Percentiles rank a stretch among this genome's conserved stretches.
Evolutionary conservation across 148 eudicot genomes (phyloP).

Genomic region (Rhododendron ferrugineum): DNA sequence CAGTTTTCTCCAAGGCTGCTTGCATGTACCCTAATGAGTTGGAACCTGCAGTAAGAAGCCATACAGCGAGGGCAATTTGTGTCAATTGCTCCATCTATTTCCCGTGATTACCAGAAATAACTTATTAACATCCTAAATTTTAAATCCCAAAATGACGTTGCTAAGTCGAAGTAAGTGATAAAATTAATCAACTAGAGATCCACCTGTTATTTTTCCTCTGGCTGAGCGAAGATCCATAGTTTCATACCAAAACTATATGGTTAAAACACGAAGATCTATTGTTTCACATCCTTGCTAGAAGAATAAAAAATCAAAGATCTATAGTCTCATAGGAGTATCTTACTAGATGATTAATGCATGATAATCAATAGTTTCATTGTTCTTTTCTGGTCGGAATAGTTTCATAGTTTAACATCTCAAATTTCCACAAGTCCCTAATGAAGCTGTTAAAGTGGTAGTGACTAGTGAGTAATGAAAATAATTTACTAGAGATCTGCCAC

Average conservation of each 20-base stretch:
- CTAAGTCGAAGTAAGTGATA: background rate
- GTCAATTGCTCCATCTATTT: background rate
- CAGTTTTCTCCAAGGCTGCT: constrained; percentile 67
- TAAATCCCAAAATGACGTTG: background rate
- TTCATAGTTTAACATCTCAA: background rate
- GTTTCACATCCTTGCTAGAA: background rate
- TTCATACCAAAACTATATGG: background rate
- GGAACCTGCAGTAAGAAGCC: constrained; percentile 32
- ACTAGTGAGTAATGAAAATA: background rate
- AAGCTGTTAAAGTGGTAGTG: background rate
- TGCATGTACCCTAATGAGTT: constrained; percentile 50
- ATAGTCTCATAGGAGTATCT: background rate
- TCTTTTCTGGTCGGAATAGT: background rate
- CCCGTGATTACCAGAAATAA: background rate
- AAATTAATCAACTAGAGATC: background rate
- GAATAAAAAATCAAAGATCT: background rate
- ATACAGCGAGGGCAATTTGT: background rate
- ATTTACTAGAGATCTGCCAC: background rate
- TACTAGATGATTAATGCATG: background rate
- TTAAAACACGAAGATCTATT: background rate
- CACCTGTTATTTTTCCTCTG: background rate
- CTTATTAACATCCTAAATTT: background rate
- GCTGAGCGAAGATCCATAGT: background rate
- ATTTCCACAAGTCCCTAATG: background rate
- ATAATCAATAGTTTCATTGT: background rate